These are phyloP conservation scores for Moringa oleifera DNA, from an alignment of 345 rosid genomes.

Conservation along the genomic window DNA sequence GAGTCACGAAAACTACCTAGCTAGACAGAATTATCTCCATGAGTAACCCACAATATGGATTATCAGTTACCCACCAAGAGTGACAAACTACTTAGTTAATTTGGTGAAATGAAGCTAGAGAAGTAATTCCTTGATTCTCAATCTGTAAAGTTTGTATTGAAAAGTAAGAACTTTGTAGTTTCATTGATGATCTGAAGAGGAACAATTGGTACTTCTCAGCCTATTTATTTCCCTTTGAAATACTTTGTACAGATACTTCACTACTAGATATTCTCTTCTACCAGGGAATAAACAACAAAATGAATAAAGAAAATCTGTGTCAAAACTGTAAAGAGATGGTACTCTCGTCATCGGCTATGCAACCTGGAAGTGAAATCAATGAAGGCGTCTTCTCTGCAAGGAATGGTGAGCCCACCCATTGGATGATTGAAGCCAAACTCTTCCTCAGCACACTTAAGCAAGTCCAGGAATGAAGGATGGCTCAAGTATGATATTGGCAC, in stretches of 20 bases:
- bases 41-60: no score
- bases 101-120: no score
- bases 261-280: not conserved
- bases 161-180: no score
- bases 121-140: no score
- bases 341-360: no score
- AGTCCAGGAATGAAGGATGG: slow-evolving; percentile 36
- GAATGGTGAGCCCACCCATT: slow-evolving; percentile 39
- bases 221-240: not conserved
- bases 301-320: not conserved
- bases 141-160: no score
- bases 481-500: slow-evolving; percentile 41
- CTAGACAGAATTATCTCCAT: no score
- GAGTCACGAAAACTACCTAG: no score
- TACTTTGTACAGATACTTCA: not conserved
- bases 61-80: no score
- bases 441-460: slow-evolving; percentile 40
- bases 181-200: not conserved
- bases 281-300: not conserved
- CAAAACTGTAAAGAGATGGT: not conserved
- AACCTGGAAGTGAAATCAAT: slow-evolving; percentile 20
- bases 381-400: slow-evolving; percentile 37
- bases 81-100: no score
- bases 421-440: slow-evolving; percentile 51
- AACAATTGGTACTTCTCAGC: not conserved